Conservation (phyloP, 164 flowering plant species). For the Hamamelis virginiana region DNA sequence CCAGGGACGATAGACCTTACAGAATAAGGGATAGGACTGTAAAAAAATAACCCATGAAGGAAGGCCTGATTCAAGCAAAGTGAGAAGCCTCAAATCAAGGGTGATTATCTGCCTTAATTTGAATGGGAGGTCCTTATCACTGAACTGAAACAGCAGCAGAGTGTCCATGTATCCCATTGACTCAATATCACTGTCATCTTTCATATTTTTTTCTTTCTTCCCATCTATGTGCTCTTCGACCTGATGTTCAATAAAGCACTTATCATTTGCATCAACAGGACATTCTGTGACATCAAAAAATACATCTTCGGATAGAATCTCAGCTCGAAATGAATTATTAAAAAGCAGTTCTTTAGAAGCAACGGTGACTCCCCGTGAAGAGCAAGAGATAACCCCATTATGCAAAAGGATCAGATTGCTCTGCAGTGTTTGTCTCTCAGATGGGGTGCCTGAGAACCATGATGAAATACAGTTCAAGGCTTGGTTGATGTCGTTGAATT, state of each 20-base stretch:
- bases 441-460: slow-evolving; percentile 31
- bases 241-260: not conserved
- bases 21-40: slow-evolving; percentile 34
- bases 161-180: slow-evolving; percentile 20
- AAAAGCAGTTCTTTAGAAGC: slow-evolving; percentile 12
- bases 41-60: slow-evolving; percentile 42
- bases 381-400: slow-evolving; percentile 1
- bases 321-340: slow-evolving; percentile 3
- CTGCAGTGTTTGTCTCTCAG: slow-evolving; percentile 12
- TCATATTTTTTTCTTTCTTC: not conserved
- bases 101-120: slow-evolving; percentile 29
- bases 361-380: slow-evolving; percentile 9
- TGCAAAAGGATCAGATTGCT: slow-evolving; percentile 11
- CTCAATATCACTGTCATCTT: slow-evolving; percentile 7
- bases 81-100: slow-evolving; percentile 29
- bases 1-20: slow-evolving; percentile 33
- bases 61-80: slow-evolving; percentile 34
- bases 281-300: slow-evolving; percentile 22
- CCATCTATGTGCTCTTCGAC: slow-evolving; percentile 2
- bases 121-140: slow-evolving; percentile 25
- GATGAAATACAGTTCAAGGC: slow-evolving; percentile 20
- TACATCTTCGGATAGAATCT: slow-evolving; percentile 6
- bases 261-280: not conserved
- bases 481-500: slow-evolving; percentile 24
- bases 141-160: slow-evolving; percentile 25